phyloP scores from a whole-genome alignment of 1,284 basidiomycete species.

The Cutaneotrichosporon cutaneum region DNA sequence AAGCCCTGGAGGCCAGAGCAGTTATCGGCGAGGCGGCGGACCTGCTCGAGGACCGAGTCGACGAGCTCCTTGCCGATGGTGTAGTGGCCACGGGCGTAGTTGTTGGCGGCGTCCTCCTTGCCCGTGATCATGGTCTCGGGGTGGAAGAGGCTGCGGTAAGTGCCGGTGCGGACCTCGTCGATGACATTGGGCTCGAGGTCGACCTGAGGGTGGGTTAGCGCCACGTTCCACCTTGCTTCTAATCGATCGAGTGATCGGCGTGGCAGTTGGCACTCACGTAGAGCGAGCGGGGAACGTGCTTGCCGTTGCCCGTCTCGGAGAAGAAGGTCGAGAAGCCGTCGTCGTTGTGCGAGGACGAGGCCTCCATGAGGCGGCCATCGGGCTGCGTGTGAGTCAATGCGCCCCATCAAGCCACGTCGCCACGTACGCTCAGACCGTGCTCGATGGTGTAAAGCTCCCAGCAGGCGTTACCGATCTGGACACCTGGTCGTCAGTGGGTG shows the following conservation, averaged over 20 bases:
- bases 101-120: constrained; percentile 99
- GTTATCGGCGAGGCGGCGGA: constrained; percentile 95
- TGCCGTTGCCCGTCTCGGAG: constrained; percentile 71
- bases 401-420: constrained; percentile 15
- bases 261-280: constrained; percentile 60
- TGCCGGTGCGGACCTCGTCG: constrained; percentile 93
- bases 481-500: constrained; percentile 38
- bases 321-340: constrained; percentile 85
- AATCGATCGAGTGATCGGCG: not conserved
- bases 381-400: constrained; percentile 59
- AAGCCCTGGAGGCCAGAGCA: constrained; percentile 98
- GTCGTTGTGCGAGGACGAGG: constrained; percentile 71
- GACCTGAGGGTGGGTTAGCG: constrained; percentile 49
- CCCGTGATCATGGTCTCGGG: constrained; percentile 98
- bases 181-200: constrained; percentile 95
- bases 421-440: constrained; percentile 88
- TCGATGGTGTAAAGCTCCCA: constrained; percentile 99
- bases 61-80: constrained; percentile 96
- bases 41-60: constrained; percentile 86
- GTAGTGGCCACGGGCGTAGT: constrained; percentile 98
- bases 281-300: constrained; percentile 96
- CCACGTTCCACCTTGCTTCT: constrained; percentile 5
- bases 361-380: constrained; percentile 81
- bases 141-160: constrained; percentile 94
- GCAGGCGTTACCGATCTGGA: constrained; percentile 85